Evolutionary conservation across 164 flowering plant species (phyloP), one percentile per base, ranked within the genome.

Genomic region (Chimonanthus praecox): DNA sequence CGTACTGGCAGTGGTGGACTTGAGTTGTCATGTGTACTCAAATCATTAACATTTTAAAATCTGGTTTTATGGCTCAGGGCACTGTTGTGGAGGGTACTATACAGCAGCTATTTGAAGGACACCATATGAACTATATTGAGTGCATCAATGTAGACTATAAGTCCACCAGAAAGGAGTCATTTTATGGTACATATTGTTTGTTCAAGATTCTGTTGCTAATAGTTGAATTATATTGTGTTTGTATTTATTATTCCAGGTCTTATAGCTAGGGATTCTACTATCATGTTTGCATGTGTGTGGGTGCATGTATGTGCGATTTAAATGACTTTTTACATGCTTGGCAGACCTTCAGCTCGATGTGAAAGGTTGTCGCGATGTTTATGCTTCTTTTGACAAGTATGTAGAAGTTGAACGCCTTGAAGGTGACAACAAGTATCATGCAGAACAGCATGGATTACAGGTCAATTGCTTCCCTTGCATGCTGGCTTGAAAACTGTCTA

Each of bases 311-410:
- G 8, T 21, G 45, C 43, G 7, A 7, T 13, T 18, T 18, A 63
- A 5, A 33, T 5, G 43, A 7, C 7, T 78, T 18, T 74, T 18
- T 78, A n/a, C 18, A 8, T 63, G 43, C 49, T 7, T 79, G 71
- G 73, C 85, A 94, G 98, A 94, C 73, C 94, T 94, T 71, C 98
- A 94, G 80, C 95, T 94, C 79, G 98, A 94, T 84, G 98, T 94
- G 66, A 94, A 91, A 85, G 98, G 98, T 50, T 94, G 98, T 74
- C 79, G 84, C n/a, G 98, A 94, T 85, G 95, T 94, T 62, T 94
- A 94, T 85, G 97, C 94, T 67, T 94, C 98, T 43, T 94, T 94
- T 84, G 97, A 94, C 78, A 94, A 90, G 81, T 94, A 91, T 87
- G 95, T 94, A 49, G 97, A 89, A 83, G 97, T 94, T 72, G 98